Percentiles rank a stretch among this genome's conserved stretches.
Evolutionary conservation across 306 rosid species (phyloP).

Genomic region (Herpetospermum pedunculosum): DNA sequence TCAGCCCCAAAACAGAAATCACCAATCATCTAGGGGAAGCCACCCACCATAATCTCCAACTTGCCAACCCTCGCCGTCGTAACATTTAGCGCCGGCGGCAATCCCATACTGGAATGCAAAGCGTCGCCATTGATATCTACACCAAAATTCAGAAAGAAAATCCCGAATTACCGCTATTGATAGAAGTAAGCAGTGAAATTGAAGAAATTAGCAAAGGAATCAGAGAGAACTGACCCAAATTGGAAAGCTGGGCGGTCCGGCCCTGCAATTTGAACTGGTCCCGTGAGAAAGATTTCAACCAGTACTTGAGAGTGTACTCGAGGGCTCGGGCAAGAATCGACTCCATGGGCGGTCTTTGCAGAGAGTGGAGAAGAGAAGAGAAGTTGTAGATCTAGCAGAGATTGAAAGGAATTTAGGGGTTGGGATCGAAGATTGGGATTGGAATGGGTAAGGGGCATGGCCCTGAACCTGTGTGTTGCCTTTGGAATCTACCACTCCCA

Average conservation of each 20-base stretch:
- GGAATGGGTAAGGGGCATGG: not conserved
- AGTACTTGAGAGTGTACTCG: constrained; percentile 90
- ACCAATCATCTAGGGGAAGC: not conserved
- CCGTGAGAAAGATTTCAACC: constrained; percentile 84
- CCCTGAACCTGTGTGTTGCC: not conserved
- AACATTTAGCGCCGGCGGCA: constrained; percentile 81
- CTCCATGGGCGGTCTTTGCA: constrained; percentile 61
- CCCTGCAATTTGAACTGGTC: constrained; percentile 94
- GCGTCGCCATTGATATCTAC: constrained; percentile 88
- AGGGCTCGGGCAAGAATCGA: constrained; percentile 72
- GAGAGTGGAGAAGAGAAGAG: not conserved
- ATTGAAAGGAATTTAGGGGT: not conserved
- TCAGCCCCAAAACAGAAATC: not conserved
- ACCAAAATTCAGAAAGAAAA: constrained; percentile 15
- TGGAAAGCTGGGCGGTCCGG: constrained; percentile 68
- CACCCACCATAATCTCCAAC: constrained; percentile 68
- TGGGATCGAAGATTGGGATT: not conserved
- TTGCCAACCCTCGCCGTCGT: constrained; percentile 74
- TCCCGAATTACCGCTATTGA: not conserved
- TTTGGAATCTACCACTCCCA: not conserved
- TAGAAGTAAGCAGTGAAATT: not conserved
- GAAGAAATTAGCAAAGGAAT: not conserved
- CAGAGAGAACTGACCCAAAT: constrained; percentile 42
- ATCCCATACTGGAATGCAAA: constrained; percentile 82
- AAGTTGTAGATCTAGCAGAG: not conserved